Evolutionary conservation across 2,329 filamentous ascomycete genomes (phyloP).

Genomic region (Paecilomyces niveus): DNA sequence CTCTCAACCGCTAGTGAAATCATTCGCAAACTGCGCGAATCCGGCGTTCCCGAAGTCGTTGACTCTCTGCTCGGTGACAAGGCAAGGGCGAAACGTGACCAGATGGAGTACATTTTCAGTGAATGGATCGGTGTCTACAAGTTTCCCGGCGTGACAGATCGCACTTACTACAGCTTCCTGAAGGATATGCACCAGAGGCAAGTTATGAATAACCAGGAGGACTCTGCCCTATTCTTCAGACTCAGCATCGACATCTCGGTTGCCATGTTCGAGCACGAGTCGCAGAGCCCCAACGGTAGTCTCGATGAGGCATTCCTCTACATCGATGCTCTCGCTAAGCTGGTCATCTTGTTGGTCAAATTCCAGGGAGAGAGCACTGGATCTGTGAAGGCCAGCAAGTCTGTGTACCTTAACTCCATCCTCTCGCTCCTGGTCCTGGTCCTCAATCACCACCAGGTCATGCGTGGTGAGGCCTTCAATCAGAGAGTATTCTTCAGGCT

Average conservation of each 20-base stretch:
- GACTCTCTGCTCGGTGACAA: constrained; percentile 51
- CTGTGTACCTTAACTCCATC: constrained; percentile 68
- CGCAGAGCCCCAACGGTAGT: constrained; percentile 54
- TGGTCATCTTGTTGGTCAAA: constrained; percentile 69
- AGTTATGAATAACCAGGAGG: constrained; percentile 66
- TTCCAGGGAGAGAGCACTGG: constrained; percentile 59
- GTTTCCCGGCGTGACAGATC: constrained; percentile 68
- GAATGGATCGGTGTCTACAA: constrained; percentile 85
- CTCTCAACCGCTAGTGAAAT: constrained; percentile 62
- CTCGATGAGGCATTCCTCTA: constrained; percentile 55
- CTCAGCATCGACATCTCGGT: constrained; percentile 74
- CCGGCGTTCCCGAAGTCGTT: constrained; percentile 49
- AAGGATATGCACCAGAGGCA: constrained; percentile 72
- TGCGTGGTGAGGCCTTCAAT: constrained; percentile 73
- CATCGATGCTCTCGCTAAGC: constrained; percentile 74
- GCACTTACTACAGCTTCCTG: constrained; percentile 67
- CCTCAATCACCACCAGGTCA: constrained; percentile 77
- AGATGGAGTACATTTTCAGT: constrained; percentile 90
- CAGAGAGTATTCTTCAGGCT: constrained; percentile 87
- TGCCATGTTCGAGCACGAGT: constrained; percentile 66
- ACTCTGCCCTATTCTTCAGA: constrained; percentile 72
- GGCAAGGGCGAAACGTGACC: constrained; percentile 59
- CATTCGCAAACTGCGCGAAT: constrained; percentile 56
- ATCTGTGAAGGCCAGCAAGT: constrained; percentile 55
- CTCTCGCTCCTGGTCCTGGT: constrained; percentile 72